phyloP scores from a whole-genome alignment of 768 basidiomycete genomes.

The Termitomyces bulborhizus region DNA sequence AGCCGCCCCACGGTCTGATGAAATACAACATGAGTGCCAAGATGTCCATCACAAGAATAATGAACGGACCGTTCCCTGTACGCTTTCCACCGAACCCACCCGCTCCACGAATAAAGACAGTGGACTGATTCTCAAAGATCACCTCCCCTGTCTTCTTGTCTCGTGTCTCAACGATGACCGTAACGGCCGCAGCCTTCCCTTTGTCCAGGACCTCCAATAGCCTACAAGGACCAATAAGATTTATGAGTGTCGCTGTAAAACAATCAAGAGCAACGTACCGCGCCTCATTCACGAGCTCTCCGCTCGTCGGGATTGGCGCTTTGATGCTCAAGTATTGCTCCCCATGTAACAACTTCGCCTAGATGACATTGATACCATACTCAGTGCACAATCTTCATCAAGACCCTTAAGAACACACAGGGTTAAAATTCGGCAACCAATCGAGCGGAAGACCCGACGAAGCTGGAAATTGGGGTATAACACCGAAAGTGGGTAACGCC shows the following conservation, averaged over 20 bases:
- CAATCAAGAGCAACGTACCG: conserved; percentile 35
- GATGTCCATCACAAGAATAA: background rate
- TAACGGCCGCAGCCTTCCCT: conserved; percentile 91
- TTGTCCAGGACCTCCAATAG: conserved; percentile 81
- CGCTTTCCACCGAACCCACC: conserved; percentile 97
- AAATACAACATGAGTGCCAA: background rate
- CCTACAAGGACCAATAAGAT: conserved; percentile 25
- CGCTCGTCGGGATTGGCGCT: conserved; percentile 80
- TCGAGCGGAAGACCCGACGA: conserved; percentile 64
- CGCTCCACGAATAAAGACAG: conserved; percentile 85
- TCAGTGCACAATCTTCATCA: background rate
- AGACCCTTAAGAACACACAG: conserved; percentile 41
- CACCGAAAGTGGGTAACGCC: conserved; percentile 90
- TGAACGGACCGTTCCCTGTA: conserved; percentile 55
- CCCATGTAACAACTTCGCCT: conserved; percentile 97
- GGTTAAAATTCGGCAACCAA: conserved; percentile 94
- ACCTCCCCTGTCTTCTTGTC: conserved; percentile 74
- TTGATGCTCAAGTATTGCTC: conserved; percentile 93
- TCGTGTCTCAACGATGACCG: conserved; percentile 68
- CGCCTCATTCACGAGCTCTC: conserved; percentile 67
- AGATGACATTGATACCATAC: background rate
- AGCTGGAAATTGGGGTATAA: conserved; percentile 84
- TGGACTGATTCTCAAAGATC: conserved; percentile 90
- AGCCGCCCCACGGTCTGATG: conserved; percentile 81
- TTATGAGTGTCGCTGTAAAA: background rate